phyloP scores from a whole-genome alignment of 768 basidiomycete species.

The Tricholomella constricta region DNA sequence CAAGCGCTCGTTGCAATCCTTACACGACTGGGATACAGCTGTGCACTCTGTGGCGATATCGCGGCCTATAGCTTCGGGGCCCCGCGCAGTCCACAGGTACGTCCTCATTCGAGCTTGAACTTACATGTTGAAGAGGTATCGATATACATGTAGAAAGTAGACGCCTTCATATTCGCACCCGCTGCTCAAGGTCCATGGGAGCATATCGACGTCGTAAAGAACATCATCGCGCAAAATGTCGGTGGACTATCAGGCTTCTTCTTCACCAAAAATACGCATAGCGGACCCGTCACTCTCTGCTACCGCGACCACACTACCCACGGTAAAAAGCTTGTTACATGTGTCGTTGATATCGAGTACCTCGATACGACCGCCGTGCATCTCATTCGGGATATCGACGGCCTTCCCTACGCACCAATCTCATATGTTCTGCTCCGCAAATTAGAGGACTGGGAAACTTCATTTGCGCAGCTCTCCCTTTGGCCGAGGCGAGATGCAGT shows the following conservation, averaged over 20 bases:
- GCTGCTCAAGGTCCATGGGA: background rate
- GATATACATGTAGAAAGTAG: background rate
- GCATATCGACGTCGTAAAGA: slow-evolving; percentile 1
- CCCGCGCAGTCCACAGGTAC: background rate
- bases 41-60: slow-evolving; percentile 13
- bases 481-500: background rate
- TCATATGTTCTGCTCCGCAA: slow-evolving; percentile 10
- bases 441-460: slow-evolving; percentile 6
- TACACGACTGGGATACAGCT: slow-evolving; percentile 4
- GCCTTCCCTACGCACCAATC: slow-evolving; percentile 7
- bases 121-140: background rate
- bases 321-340: background rate
- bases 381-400: slow-evolving; percentile 4
- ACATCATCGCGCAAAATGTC: slow-evolving; percentile 2
- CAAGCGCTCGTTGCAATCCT: slow-evolving; percentile 2
- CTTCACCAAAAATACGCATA: background rate
- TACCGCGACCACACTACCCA: slow-evolving; percentile 2
- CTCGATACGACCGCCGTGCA: background rate
- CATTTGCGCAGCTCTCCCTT: background rate
- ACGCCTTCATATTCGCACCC: slow-evolving; percentile 7
- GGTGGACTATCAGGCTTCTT: slow-evolving; percentile 4
- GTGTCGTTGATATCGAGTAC: slow-evolving; percentile 1
- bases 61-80: slow-evolving; percentile 8
- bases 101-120: background rate
- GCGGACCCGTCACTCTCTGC: background rate